Conservation (phyloP, 2,329 filamentous ascomycete species). For the Aureobasidium melanogenum region DNA sequence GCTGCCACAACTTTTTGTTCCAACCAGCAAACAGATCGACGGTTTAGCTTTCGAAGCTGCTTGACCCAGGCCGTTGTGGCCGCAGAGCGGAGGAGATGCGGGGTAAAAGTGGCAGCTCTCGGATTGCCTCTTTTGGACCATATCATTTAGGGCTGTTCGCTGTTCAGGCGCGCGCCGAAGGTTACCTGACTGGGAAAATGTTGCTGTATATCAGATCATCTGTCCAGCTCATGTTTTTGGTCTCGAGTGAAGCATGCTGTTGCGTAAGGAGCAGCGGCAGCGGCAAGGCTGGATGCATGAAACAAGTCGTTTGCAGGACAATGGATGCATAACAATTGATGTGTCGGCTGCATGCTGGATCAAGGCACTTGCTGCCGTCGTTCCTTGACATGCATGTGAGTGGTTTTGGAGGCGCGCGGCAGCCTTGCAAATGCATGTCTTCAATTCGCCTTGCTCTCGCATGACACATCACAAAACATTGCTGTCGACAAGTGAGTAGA, state of each 20-base stretch:
- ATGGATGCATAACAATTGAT: neutral
- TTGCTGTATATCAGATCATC: neutral
- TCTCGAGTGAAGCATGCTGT: neutral
- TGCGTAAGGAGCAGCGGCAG: neutral
- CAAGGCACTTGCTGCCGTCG: neutral
- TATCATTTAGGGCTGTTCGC: neutral
- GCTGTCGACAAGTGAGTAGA: neutral
- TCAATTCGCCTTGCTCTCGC: no score
- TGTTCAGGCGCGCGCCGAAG: neutral
- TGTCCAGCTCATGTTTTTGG: neutral
- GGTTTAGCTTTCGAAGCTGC: neutral
- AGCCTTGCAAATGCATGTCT: no score
- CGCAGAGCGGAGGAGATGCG: neutral
- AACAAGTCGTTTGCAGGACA: neutral
- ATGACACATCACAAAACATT: neutral
- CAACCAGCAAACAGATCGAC: neutral
- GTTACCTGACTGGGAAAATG: neutral
- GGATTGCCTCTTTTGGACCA: neutral
- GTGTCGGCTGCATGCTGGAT: neutral
- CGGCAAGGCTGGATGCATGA: neutral
- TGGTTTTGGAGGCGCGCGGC: neutral
- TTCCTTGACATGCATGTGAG: neutral
- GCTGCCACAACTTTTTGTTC: neutral
- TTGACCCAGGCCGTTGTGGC: neutral
- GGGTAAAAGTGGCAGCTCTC: neutral